Base-by-base conservation (phyloP, 257 asterid genomes). In the Leptodermis oblonga region DNA sequence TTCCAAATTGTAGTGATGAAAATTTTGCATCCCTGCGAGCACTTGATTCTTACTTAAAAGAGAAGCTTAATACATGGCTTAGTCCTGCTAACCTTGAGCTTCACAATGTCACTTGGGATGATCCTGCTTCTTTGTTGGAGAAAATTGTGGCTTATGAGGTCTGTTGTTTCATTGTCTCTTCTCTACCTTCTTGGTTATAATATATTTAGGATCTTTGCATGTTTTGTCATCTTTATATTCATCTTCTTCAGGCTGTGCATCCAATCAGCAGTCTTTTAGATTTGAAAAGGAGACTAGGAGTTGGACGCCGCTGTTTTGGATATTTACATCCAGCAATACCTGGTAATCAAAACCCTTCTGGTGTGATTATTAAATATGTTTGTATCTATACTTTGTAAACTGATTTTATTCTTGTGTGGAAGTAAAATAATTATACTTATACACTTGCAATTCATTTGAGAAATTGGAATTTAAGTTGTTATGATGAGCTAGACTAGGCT, bases 1-100 rank as follows among this genome's bases (percentile, higher is more conserved):
- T 28, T 68, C 37, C n/a, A 46, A 62, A 63, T 74, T 79, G 79
- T 78, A 87, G 98, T 76, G 87, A 86, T 71, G 88, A 86, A 78
- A 90, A 88, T 79, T 63, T 78, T 52, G 84, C 92, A 5, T 77
- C 96, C 13, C 71, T 92, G 69, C 82, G 96, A 65, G 96, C 98
- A 72, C 80, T 92, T 59, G 96, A 92, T 76, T 87, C 97, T 39
- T 84, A 86, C 84, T 84, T 92, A 82, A 92, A 90, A 79, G 98
- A 92, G 82, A 92, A 90, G 81, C 94, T 92, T 68, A 80, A 76
- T 76, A 87, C 97, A 70, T 90, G 97, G 96, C 96, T 92, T 67
- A 90, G 94, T 82, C 98, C 97, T 65, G 97, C 97, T 66, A 90
- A 83, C 70, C 97, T 92, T 56, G 92, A 90, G 79, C 97, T 92